Evolutionary conservation across 495 filamentous ascomycete genomes (phyloP).

Genomic region (Parathielavia hyrcaniae): DNA sequence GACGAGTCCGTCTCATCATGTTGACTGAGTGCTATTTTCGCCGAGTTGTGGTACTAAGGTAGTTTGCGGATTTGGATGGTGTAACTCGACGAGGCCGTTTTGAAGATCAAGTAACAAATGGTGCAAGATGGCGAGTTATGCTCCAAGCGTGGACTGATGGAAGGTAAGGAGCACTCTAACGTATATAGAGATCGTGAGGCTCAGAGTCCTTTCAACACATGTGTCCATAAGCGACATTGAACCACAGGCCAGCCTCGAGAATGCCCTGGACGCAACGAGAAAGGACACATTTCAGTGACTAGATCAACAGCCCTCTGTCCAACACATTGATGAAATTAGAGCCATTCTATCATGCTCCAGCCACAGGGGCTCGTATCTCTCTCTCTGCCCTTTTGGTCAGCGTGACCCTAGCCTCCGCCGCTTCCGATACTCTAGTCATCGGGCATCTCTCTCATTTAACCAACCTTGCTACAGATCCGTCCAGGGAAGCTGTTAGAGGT

Average conservation of each 20-base stretch:
- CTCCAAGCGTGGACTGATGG: background rate
- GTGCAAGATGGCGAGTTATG: background rate
- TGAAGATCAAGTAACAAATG: background rate
- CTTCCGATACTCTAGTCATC: no score
- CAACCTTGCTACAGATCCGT: no score
- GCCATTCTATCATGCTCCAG: background rate
- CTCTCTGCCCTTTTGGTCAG: background rate
- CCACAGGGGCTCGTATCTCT: background rate
- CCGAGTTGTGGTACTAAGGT: background rate
- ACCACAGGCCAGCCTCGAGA: background rate
- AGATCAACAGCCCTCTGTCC: background rate
- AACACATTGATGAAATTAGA: background rate
- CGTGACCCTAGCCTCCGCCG: conserved; percentile 1
- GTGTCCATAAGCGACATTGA: conserved; percentile 4
- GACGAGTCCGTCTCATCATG: conserved; percentile 5
- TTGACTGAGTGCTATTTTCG: background rate
- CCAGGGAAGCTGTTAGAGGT: no score
- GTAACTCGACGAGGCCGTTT: background rate
- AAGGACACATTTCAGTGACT: conserved; percentile 12
- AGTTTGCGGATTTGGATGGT: background rate
- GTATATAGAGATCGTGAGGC: background rate
- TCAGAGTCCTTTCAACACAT: background rate
- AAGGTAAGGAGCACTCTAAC: background rate
- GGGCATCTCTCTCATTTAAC: no score
- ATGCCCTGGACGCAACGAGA: background rate